phyloP scores from a whole-genome alignment of 139 green algal genomes.

The Micromonas pusilla region DNA sequence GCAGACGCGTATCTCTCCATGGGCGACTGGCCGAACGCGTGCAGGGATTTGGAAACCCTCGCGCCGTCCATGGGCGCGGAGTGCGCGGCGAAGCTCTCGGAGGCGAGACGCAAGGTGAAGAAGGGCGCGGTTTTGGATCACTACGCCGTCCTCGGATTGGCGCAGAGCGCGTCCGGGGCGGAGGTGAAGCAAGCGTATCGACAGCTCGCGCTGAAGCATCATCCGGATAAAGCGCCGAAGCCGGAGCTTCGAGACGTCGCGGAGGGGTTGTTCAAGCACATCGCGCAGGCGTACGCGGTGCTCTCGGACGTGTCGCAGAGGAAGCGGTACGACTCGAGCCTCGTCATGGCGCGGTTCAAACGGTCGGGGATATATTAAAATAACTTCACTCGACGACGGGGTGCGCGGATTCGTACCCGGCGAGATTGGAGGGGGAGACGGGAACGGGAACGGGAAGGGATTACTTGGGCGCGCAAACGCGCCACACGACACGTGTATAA shows the following conservation, averaged over 20 bases:
- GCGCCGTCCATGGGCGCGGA: conserved; percentile 24
- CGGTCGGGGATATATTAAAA: not conserved
- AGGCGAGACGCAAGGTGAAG: conserved; percentile 7
- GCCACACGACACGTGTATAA: not conserved
- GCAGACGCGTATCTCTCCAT: conserved; percentile 49
- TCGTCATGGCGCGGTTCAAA: not conserved
- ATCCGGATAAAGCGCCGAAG: conserved; percentile 50
- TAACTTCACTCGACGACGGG: too few species aligned
- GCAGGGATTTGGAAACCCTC: conserved; percentile 40
- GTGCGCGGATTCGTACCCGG: too few species aligned
- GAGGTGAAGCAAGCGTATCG: conserved; percentile 41
- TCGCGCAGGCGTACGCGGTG: conserved; percentile 44
- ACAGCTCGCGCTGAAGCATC: conserved; percentile 46
- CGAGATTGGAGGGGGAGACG: too few species aligned
- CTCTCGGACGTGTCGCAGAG: conserved; percentile 34
- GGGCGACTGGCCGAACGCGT: conserved; percentile 39
- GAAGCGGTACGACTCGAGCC: not conserved
- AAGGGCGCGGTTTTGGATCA: conserved; percentile 33
- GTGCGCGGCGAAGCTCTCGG: conserved; percentile 4
- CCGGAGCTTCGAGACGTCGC: conserved; percentile 27
- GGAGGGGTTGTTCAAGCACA: conserved; percentile 47
- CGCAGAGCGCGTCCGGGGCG: conserved; percentile 7
- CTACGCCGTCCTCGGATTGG: conserved; percentile 48
- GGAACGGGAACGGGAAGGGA: too few species aligned
- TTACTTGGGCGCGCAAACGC: too few species aligned